Base-by-base conservation (phyloP, 495 filamentous ascomycete species). In the Tuber microsphaerosporum region DNA sequence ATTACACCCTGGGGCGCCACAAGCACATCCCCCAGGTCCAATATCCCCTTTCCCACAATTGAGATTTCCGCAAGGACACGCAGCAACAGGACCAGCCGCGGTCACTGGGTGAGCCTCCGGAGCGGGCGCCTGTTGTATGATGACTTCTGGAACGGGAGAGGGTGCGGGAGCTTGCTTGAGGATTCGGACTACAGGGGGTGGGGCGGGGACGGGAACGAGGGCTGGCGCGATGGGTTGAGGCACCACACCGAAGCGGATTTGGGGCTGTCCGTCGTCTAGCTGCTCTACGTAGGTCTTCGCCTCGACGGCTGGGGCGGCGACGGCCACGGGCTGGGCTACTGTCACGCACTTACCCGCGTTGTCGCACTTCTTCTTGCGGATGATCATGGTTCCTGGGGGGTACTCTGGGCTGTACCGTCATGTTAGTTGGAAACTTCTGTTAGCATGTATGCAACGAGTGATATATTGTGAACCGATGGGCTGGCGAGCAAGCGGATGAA, bases 21-120 rank as follows among this genome's bases (percentile, higher is more conserved):
- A 7, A 79, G 81, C 2, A 81, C 81, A 20, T 77, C 79, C 72
- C 19, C 10, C 72, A 14, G 42, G 42, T 4, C 70, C 43, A 1
- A 31, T 37, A 22, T 26, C 8, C 22, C 10, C n/a, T 7, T 71
- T 71, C 10, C 70, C n/a, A 81, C 42, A 34, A 77, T 75, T 20
- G 79, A 51, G 20, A 76, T 81, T 34, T 77, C 80, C 61, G 73
- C 83, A 85, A 1, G n/a, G 51, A 5, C 51, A 61, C n/a, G n/a
- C 31, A 56, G 7, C 34, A 41, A 44, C 73, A 6, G 87, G 87
- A 77, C 82, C 83, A 75, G 82, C 82, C 31, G 82, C 83, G 72
- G 16, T 41, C 7, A 61, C 26, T 51, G 37, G 48, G n/a, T 56
- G 44, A 26, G 41, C 39, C 2, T 1, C 34, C 34, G 34, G 34